phyloP scores from a whole-genome alignment of 192 early-diverging fungal genomes.

The Polychytrium aggregatum region DNA sequence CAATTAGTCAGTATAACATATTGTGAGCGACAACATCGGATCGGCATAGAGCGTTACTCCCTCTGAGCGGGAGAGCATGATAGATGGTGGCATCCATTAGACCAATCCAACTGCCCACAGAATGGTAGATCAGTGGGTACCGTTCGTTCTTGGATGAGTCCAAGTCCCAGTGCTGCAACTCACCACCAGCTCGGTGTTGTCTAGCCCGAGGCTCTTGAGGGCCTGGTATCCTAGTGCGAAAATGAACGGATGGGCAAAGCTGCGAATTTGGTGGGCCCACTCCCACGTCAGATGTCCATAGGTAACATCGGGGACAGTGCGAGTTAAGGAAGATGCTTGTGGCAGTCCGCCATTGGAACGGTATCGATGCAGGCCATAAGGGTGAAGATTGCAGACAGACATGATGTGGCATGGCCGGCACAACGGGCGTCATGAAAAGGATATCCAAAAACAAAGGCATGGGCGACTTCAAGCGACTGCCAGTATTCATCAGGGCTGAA shows the following conservation, averaged over 20 bases:
- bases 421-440: conserved; percentile 17
- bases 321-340: no score
- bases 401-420: no score
- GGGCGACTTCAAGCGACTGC: conserved; percentile 90
- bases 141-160: no score
- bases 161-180: conserved; percentile 10
- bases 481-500: conserved; percentile 95
- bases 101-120: no score
- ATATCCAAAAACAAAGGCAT: conserved; percentile 73
- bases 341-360: no score
- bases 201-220: conserved; percentile 47
- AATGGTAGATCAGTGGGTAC: no score
- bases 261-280: conserved; percentile 73
- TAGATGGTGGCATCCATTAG: no score
- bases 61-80: neutral
- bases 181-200: conserved; percentile 60
- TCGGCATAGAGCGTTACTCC: neutral
- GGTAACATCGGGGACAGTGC: no score
- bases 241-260: conserved; percentile 70
- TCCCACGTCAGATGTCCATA: conserved; percentile 91
- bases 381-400: no score
- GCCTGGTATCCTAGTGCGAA: conserved; percentile 70
- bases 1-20: no score
- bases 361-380: no score
- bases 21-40: no score